Evolutionary conservation across 1,284 basidiomycete genomes (phyloP), one percentile per base, ranked within the genome.

Genomic region (Peniophora sp.): DNA sequence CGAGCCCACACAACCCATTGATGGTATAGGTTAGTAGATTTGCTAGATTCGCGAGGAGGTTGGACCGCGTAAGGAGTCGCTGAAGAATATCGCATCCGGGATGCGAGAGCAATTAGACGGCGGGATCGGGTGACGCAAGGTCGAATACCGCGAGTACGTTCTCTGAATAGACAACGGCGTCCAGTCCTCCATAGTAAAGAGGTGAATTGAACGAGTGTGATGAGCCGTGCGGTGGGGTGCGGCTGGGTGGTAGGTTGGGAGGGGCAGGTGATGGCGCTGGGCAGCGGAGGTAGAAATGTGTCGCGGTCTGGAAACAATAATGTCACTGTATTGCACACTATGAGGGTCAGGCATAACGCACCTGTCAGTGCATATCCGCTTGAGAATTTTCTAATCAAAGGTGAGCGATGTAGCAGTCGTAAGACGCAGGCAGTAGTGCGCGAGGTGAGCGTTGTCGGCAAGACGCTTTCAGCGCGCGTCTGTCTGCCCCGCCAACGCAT

Each of bases 211-310:
- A 83, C 2, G 86, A 77, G 20, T 90, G 65, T 52, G 91, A 75
- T 3, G 78, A 83, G 52, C 83, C 77, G 15, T 87, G 76, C 20
- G 95, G 73, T 64, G n/a, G n/a, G n/a, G n/a, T n/a, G n/a, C n/a
- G n/a, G n/a, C n/a, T n/a, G n/a, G n/a, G n/a, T 96, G 92, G 37
- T 96, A 67, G 14, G 87, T 84, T 0, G 90, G 78, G 55, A 96
- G 78, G 5, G 96, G 65, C 58, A 95, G 91, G 59, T 95, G 89
- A 65, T 96, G 94, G 36, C 93, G 80, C 54, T 92, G 88, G 14
- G 90, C 77, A 0, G 89, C 88, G 0, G 90, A 88, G 1, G 93
- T 92, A 6, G 96, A 71, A 74, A 96, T 94, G 34, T 82, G 59
- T 92, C 87, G 35, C 82, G 78, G 58, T 94, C 92, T 92, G 61